phyloP scores from a whole-genome alignment of 2,329 filamentous ascomycete genomes.

The Monosporascus cannonballus region DNA sequence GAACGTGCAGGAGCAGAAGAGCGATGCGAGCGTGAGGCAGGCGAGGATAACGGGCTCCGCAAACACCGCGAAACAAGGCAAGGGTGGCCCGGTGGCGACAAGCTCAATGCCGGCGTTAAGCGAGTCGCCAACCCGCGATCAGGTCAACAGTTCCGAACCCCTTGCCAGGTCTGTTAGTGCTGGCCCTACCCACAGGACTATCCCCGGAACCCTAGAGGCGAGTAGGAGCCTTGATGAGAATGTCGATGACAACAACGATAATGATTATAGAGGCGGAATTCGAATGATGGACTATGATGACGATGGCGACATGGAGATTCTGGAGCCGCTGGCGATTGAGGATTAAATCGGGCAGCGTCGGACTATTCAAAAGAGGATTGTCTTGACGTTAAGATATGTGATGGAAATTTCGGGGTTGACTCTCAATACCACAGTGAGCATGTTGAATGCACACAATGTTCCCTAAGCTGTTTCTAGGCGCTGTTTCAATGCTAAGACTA shows the following conservation, averaged over 20 bases:
- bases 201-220: no score
- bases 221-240: slow-evolving; percentile 3
- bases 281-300: slow-evolving; percentile 5
- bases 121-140: slow-evolving; percentile 12
- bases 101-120: slow-evolving; percentile 15
- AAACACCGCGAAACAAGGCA: slow-evolving; percentile 4
- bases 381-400: no score
- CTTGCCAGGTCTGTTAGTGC: neutral
- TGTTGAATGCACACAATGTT: no score
- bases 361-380: no score
- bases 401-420: no score
- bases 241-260: slow-evolving; percentile 16
- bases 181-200: neutral
- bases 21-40: slow-evolving; percentile 11
- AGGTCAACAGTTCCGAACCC: no score
- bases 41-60: slow-evolving; percentile 7
- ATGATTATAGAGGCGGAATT: neutral
- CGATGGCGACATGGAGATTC: neutral
- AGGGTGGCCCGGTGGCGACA: neutral
- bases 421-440: no score
- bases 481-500: no score
- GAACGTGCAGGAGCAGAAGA: slow-evolving; percentile 18
- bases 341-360: neutral
- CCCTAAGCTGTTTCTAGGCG: no score
- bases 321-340: neutral